Conservation (phyloP, 2,329 filamentous ascomycete genomes). For the Xylaria polymorpha region DNA sequence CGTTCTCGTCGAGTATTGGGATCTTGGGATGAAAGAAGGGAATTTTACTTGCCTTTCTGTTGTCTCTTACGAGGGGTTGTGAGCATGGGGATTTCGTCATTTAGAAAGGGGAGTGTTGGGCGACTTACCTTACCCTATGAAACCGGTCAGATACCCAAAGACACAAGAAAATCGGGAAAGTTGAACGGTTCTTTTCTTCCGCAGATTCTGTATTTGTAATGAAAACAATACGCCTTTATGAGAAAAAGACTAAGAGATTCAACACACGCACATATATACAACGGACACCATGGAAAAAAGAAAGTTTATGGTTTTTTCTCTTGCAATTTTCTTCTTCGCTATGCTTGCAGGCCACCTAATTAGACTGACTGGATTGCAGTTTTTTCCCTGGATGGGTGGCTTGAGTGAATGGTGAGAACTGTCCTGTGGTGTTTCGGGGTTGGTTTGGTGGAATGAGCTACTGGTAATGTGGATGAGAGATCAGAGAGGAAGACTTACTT, state of each 20-base stretch:
- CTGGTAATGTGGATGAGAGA: not conserved
- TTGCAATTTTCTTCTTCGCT: not conserved
- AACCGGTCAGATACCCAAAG: constrained; percentile 38
- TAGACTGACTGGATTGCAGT: not conserved
- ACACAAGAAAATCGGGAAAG: constrained; percentile 23
- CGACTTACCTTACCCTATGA: constrained; percentile 29
- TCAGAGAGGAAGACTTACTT: not conserved
- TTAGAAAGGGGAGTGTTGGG: constrained; percentile 34
- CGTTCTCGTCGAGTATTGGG: constrained; percentile 14
- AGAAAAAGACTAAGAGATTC: constrained; percentile 32
- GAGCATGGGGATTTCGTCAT: constrained; percentile 24
- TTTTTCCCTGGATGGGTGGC: not conserved
- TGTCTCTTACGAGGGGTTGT: not conserved
- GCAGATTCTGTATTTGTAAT: constrained; percentile 37
- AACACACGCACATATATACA: constrained; percentile 11
- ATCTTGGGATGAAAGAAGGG: not conserved
- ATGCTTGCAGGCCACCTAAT: not conserved
- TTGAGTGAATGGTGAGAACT: not conserved
- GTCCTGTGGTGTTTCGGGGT: not conserved
- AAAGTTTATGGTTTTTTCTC: not conserved
- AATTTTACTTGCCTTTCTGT: constrained; percentile 18
- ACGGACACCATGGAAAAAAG: constrained; percentile 3
- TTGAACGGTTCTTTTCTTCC: not conserved
- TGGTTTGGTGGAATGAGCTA: not conserved
- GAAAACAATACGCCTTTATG: constrained; percentile 34